phyloP scores from a whole-genome alignment of 768 basidiomycete genomes.

The Suillus brevipes region DNA sequence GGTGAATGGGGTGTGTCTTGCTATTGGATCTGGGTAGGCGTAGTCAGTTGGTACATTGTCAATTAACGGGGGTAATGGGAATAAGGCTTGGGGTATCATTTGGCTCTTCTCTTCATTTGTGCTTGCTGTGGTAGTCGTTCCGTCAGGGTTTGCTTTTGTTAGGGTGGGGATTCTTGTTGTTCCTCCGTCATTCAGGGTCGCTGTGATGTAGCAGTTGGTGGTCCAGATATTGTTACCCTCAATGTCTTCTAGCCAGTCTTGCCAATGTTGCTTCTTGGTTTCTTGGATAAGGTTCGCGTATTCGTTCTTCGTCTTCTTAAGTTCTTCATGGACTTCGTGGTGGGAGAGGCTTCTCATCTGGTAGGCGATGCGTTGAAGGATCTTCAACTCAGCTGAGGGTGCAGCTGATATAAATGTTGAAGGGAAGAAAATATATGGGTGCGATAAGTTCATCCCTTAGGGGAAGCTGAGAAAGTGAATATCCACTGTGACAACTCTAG shows the following conservation, averaged over 20 bases:
- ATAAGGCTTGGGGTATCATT: constrained; percentile 23
- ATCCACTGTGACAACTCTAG: too few species aligned
- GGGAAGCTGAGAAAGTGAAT: too few species aligned
- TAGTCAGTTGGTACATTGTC: background rate
- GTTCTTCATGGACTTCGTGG: constrained; percentile 27
- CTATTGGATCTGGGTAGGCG: constrained; percentile 7
- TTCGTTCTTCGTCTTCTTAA: constrained; percentile 9
- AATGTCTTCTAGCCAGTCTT: constrained; percentile 23
- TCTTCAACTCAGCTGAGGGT: too few species aligned
- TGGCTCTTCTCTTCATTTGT: constrained; percentile 23
- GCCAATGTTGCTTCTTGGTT: constrained; percentile 21
- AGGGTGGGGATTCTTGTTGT: constrained; percentile 11
- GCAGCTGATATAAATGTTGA: too few species aligned
- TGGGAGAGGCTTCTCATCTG: constrained; percentile 9
- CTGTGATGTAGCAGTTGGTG: constrained; percentile 7
- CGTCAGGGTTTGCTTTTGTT: background rate
- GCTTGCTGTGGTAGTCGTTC: background rate
- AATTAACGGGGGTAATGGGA: constrained; percentile 15
- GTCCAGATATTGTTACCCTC: constrained; percentile 21
- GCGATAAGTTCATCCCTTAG: too few species aligned
- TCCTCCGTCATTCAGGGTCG: background rate
- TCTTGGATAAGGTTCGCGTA: constrained; percentile 18
- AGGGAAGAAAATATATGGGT: too few species aligned
- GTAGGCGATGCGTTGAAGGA: too few species aligned
- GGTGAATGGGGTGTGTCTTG: constrained; percentile 10